Conservation (phyloP, 805 yeast species). For the Wickerhamiella cacticola region DNA sequence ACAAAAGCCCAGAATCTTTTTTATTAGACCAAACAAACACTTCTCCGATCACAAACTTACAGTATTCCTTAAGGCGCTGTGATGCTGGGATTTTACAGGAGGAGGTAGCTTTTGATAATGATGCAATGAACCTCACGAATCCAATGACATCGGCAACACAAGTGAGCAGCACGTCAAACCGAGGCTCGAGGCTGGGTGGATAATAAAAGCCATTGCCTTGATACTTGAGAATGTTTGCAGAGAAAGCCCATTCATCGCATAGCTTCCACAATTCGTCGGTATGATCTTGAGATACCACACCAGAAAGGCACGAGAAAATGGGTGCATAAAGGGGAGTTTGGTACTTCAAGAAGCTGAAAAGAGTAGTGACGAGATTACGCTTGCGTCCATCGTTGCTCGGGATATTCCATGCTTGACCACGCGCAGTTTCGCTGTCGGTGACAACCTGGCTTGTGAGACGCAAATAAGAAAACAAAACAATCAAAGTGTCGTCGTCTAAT, state of each 20-base stretch:
- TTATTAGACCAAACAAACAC: slow-evolving; percentile 43
- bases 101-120: slow-evolving; percentile 23
- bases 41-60: slow-evolving; percentile 58
- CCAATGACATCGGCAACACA: slow-evolving; percentile 48
- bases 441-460: slow-evolving; percentile 50
- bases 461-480: slow-evolving; percentile 61
- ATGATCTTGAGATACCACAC: slow-evolving; percentile 40
- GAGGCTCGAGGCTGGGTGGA: slow-evolving; percentile 31
- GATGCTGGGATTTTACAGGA: slow-evolving; percentile 9
- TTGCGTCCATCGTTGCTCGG: not conserved
- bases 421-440: slow-evolving; percentile 30
- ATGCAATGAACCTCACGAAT: slow-evolving; percentile 43
- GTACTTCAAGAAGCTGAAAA: slow-evolving; percentile 11
- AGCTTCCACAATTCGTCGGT: slow-evolving; percentile 45
- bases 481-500: slow-evolving; percentile 67
- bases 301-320: slow-evolving; percentile 14
- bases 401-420: slow-evolving; percentile 24
- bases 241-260: slow-evolving; percentile 59
- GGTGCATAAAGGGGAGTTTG: slow-evolving; percentile 14
- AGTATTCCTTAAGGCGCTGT: slow-evolving; percentile 31
- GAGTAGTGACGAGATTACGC: slow-evolving; percentile 5
- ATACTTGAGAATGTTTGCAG: slow-evolving; percentile 21
- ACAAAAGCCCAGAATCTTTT: slow-evolving; percentile 28
- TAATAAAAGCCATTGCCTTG: slow-evolving; percentile 24
- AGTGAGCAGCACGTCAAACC: slow-evolving; percentile 37